Evolutionary conservation across 2,329 filamentous ascomycete species (phyloP).

Genomic region (Fusarium setosum): DNA sequence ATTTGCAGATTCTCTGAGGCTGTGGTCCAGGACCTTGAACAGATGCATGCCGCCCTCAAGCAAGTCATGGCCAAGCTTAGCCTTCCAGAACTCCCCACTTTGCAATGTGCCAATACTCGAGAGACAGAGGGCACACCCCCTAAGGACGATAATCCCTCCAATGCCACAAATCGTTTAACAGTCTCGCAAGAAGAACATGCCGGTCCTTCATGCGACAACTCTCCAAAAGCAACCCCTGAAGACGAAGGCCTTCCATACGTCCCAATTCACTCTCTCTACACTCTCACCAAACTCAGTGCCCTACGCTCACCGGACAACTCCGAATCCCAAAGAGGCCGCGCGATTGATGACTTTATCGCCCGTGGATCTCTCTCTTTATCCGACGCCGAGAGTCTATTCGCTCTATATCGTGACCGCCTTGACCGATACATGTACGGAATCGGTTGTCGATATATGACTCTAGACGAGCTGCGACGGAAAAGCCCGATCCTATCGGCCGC

Average conservation of each 20-base stretch:
- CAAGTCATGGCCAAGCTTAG: constrained; percentile 41
- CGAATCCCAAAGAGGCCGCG: constrained; percentile 33
- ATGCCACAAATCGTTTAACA: constrained; percentile 8
- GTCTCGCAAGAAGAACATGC: constrained; percentile 33
- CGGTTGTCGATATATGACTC: constrained; percentile 60
- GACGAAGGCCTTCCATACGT: constrained; percentile 51
- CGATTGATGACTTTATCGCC: constrained; percentile 50
- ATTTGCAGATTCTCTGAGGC: constrained; percentile 21
- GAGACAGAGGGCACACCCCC: constrained; percentile 38
- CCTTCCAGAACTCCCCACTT: constrained; percentile 37
- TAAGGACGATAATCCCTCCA: constrained; percentile 29
- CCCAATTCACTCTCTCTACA: constrained; percentile 53
- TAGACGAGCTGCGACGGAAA: constrained; percentile 63
- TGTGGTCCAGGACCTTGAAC: constrained; percentile 39
- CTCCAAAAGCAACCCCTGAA: constrained; percentile 44
- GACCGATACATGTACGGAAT: constrained; percentile 66
- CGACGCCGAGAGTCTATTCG: constrained; percentile 63
- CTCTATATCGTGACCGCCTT: constrained; percentile 61
- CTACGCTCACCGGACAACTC: constrained; percentile 48
- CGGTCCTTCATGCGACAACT: constrained; percentile 44
- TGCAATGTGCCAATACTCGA: constrained; percentile 35
- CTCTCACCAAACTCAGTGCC: constrained; percentile 51
- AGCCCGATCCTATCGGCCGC: constrained; percentile 67
- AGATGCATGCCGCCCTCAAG: constrained; percentile 39
- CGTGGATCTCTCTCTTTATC: constrained; percentile 55